Conservation (phyloP, 495 filamentous ascomycete species). For the Friedmanniomyces endolithicus region DNA sequence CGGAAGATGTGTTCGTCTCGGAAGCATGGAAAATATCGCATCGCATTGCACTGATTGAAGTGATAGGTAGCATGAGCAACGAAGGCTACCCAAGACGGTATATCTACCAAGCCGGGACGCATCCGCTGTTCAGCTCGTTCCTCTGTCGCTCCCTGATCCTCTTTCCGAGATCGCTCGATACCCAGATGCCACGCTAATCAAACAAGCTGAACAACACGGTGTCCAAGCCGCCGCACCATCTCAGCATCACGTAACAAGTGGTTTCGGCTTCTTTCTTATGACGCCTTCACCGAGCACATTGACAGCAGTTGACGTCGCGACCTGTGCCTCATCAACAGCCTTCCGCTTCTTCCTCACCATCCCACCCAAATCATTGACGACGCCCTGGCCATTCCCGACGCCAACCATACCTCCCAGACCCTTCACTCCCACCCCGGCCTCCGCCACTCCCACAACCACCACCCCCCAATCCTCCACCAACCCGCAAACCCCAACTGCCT, state of each 20-base stretch:
- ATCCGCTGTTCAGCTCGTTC: no score
- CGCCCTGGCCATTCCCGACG: neutral
- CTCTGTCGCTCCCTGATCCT: no score
- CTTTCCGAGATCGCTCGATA: no score
- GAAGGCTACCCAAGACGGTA: no score
- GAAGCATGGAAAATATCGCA: no score
- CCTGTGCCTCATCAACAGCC: neutral
- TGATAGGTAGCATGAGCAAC: no score
- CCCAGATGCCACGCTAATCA: neutral
- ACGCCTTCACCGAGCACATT: conserved; percentile 14
- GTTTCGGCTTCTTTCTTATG: conserved; percentile 21
- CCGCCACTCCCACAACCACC: conserved; percentile 38
- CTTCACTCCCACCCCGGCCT: neutral
- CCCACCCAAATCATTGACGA: conserved; percentile 18
- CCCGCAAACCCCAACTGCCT: conserved; percentile 42
- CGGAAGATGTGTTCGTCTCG: no score
- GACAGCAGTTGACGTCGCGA: conserved; percentile 1
- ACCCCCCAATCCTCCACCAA: conserved; percentile 42
- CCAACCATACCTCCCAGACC: neutral
- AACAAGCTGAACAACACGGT: no score
- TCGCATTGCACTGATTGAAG: no score
- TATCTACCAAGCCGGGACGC: no score
- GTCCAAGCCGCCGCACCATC: neutral
- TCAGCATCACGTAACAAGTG: neutral
- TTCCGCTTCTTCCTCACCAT: conserved; percentile 23